Evolutionary conservation across 106 monocot species (phyloP).

Genomic region (Alisma plantagoaquatica): DNA sequence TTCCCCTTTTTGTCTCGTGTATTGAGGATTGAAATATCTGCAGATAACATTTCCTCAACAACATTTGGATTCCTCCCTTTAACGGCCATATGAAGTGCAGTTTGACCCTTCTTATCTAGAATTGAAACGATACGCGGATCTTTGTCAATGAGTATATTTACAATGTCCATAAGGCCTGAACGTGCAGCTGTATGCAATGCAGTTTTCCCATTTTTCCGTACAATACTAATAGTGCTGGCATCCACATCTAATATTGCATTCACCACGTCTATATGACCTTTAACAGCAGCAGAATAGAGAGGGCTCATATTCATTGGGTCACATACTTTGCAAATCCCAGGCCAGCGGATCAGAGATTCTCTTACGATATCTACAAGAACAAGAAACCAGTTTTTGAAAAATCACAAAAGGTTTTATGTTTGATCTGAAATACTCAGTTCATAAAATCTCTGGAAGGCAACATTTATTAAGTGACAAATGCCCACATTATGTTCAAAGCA

Average conservation of each 20-base stretch:
- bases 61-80: slow-evolving; percentile 54
- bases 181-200: slow-evolving; percentile 73
- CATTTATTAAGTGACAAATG: neutral
- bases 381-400: neutral
- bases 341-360: slow-evolving; percentile 63
- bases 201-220: slow-evolving; percentile 95
- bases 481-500: neutral
- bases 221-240: slow-evolving; percentile 37
- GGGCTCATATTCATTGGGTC: slow-evolving; percentile 82
- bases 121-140: slow-evolving; percentile 69
- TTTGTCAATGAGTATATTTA: slow-evolving; percentile 55
- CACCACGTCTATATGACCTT: slow-evolving; percentile 76
- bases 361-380: slow-evolving; percentile 56
- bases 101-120: slow-evolving; percentile 89
- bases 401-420: neutral
- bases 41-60: slow-evolving; percentile 59
- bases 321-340: slow-evolving; percentile 56
- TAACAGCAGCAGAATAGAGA: slow-evolving; percentile 77
- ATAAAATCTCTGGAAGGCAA: neutral
- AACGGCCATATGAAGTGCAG: slow-evolving; percentile 98
- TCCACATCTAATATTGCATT: slow-evolving; percentile 85
- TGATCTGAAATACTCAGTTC: neutral
- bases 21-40: slow-evolving; percentile 73
- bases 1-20: slow-evolving; percentile 91
- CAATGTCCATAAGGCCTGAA: slow-evolving; percentile 50